A percentile compares a stretch with the other conserved stretches of the same genome.
These are phyloP conservation scores for Sclerotinia borealis DNA, from an alignment of 2,329 filamentous ascomycete genomes.

Conservation along the genomic window DNA sequence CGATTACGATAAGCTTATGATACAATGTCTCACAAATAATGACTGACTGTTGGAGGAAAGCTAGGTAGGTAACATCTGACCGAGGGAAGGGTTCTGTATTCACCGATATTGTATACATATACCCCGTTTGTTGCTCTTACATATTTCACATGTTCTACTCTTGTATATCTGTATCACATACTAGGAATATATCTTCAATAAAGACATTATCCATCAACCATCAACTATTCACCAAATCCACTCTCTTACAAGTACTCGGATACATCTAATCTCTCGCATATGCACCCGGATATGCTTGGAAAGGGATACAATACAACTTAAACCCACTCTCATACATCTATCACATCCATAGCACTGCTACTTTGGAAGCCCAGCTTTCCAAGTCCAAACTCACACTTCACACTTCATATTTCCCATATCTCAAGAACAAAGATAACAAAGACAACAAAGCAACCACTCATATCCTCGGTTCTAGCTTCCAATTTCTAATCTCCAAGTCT, in stretches of 20 bases:
- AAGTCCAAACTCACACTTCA: background rate
- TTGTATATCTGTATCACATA: background rate
- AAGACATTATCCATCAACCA: background rate
- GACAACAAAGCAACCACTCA: slow-evolving; percentile 4
- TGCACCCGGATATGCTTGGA: background rate
- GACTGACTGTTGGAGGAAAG: background rate
- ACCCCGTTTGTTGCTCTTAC: no score
- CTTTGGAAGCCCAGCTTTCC: background rate
- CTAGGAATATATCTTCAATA: background rate
- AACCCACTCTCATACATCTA: background rate
- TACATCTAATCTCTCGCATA: background rate
- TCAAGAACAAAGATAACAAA: background rate
- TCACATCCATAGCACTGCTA: background rate
- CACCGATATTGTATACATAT: background rate
- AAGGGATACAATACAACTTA: background rate
- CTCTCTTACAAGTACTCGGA: background rate
- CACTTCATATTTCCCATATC: background rate
- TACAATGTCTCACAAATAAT: no score
- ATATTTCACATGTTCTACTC: background rate
- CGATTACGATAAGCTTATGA: no score
- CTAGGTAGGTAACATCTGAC: background rate
- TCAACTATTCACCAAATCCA: background rate
- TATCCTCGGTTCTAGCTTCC: background rate
- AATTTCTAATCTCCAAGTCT: background rate
- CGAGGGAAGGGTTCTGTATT: background rate